Conservation (phyloP, 495 filamentous ascomycete species). For the Aspergillus funiculosus region DNA sequence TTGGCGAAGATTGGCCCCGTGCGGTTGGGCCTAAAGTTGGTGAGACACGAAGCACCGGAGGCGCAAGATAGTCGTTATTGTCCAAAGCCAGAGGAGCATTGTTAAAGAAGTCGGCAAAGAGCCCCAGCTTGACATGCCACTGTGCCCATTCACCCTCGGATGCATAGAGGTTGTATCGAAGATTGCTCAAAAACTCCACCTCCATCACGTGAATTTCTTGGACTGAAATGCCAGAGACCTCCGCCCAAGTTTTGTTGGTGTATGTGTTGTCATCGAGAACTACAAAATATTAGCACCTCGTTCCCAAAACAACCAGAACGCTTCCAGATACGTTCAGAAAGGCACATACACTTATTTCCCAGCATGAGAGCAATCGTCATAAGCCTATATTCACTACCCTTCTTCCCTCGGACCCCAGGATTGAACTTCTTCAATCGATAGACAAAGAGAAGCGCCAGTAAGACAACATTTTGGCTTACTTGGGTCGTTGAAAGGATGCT, state of each 20-base stretch:
- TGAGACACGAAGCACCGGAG: conserved; percentile 30
- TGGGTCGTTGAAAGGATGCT: conserved; percentile 89
- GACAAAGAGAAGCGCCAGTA: conserved; percentile 87
- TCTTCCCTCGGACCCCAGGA: conserved; percentile 77
- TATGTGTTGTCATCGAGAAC: conserved; percentile 98
- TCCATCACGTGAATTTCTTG: conserved; percentile 99
- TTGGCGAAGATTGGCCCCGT: conserved; percentile 28
- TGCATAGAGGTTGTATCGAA: conserved; percentile 86
- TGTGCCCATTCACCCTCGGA: conserved; percentile 75
- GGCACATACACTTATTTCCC: conserved; percentile 84
- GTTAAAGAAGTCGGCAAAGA: conserved; percentile 76
- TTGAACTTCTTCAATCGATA: conserved; percentile 89
- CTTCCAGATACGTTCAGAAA: neutral
- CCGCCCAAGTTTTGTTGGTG: conserved; percentile 99
- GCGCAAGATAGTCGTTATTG: conserved; percentile 20
- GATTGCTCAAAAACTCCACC: conserved; percentile 97
- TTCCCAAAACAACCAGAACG: neutral
- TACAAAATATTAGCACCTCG: conserved; percentile 25
- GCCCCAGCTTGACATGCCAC: conserved; percentile 76
- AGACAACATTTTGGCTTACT: conserved; percentile 91
- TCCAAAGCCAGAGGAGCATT: conserved; percentile 44
- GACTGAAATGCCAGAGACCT: conserved; percentile 92
- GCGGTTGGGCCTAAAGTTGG: conserved; percentile 21
- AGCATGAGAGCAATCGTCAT: conserved; percentile 97
- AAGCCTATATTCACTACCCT: conserved; percentile 91